Conservation (phyloP, 2,329 filamentous ascomycete species). For the Paecilomyces variotii region DNA sequence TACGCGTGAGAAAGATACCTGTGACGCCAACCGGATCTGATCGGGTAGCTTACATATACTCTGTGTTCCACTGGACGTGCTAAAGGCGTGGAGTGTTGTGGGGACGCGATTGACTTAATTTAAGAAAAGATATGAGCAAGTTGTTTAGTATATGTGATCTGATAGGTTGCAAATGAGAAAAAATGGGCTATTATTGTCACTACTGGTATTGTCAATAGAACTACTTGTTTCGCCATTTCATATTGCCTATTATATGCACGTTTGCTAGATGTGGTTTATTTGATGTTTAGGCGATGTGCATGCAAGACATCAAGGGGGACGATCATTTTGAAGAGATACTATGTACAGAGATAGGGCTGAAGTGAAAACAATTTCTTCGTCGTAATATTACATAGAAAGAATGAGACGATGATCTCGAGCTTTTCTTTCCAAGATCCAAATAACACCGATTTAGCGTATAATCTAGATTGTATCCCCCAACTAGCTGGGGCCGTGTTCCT, state of each 20-base stretch:
- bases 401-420: background rate
- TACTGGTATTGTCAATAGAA: background rate
- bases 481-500: background rate
- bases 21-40: background rate
- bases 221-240: background rate
- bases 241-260: background rate
- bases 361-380: background rate
- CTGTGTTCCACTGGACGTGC: too few relatives aligned
- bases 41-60: background rate
- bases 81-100: background rate
- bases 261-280: background rate
- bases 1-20: background rate
- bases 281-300: background rate
- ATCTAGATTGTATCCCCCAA: background rate
- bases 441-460: background rate
- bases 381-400: background rate
- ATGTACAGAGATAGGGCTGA: background rate
- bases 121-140: background rate
- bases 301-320: background rate
- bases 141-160: too few relatives aligned
- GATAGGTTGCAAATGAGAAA: too few relatives aligned
- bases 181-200: background rate
- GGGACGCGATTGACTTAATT: background rate
- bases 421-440: background rate
- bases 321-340: background rate